A percentile compares a stretch with the other conserved stretches of the same genome.
These are phyloP conservation scores for Naegleria gruberi DNA, from an alignment of 208 protist genomes.

Conservation along the genomic window DNA sequence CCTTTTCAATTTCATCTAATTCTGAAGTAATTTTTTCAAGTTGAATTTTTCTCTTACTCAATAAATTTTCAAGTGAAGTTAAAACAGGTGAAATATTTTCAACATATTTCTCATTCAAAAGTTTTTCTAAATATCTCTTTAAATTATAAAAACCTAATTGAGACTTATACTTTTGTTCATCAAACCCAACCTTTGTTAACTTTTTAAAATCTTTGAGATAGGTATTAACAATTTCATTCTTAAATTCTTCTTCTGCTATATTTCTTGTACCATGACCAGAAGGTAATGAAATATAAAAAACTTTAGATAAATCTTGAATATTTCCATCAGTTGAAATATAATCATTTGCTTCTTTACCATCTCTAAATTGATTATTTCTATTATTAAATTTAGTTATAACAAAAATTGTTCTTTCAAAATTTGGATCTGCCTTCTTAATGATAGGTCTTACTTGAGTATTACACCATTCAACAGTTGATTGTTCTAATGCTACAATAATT, in stretches of 20 bases:
- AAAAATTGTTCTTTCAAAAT: slow-evolving; percentile 43
- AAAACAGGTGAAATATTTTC: slow-evolving; percentile 39
- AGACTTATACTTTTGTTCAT: slow-evolving; percentile 28
- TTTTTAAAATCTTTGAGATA: slow-evolving; percentile 45
- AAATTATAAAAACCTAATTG: slow-evolving; percentile 44
- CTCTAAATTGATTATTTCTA: slow-evolving; percentile 45
- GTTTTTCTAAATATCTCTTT: slow-evolving; percentile 37
- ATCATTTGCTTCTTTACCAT: slow-evolving; percentile 36
- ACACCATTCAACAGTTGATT: slow-evolving; percentile 51
- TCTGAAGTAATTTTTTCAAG: slow-evolving; percentile 36
- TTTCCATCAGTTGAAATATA: slow-evolving; percentile 42
- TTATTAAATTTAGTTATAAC: slow-evolving; percentile 55
- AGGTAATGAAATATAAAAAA: slow-evolving; percentile 48
- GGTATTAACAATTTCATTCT: slow-evolving; percentile 37
- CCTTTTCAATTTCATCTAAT: slow-evolving; percentile 35
- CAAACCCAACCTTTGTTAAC: slow-evolving; percentile 36
- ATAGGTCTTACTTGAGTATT: slow-evolving; percentile 46
- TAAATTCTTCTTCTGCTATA: slow-evolving; percentile 36
- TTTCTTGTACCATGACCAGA: slow-evolving; percentile 29
- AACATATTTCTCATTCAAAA: slow-evolving; percentile 45
- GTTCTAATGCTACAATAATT: slow-evolving; percentile 50
- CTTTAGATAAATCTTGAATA: slow-evolving; percentile 30
- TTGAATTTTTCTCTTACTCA: background rate
- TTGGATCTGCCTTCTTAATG: slow-evolving; percentile 39
- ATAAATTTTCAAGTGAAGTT: slow-evolving; percentile 28